Percentiles rank a stretch among this genome's conserved stretches.
Conservation (phyloP, 495 filamentous ascomycete species). For the Lentithecium fluviatile region DNA sequence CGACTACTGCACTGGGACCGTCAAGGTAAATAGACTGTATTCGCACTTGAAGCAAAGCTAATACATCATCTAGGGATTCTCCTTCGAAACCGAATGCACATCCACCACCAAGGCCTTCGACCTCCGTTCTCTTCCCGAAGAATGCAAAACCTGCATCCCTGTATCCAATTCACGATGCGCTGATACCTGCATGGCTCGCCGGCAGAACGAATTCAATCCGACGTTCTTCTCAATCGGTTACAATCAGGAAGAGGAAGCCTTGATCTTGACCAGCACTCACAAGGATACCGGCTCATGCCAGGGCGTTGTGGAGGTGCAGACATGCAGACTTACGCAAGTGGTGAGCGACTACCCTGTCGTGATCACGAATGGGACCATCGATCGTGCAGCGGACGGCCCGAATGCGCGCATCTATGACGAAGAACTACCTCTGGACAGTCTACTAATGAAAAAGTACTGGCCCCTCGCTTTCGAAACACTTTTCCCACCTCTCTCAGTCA, state of each 20-base stretch:
- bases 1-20: conserved; percentile 11
- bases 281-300: conserved; percentile 14
- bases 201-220: conserved; percentile 1
- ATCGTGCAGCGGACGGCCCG: neutral
- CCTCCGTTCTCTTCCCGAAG: conserved; percentile 13
- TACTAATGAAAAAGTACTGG: conserved; percentile 19
- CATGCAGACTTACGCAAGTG: conserved; percentile 11
- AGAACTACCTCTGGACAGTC: conserved; percentile 1
- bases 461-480: conserved; percentile 11
- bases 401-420: conserved; percentile 9
- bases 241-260: conserved; percentile 2
- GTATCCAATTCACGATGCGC: neutral
- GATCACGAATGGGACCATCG: conserved; percentile 16
- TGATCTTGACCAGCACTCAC: conserved; percentile 6
- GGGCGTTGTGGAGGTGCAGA: conserved; percentile 19
- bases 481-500: conserved; percentile 26
- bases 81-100: conserved; percentile 13
- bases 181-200: neutral
- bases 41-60: neutral
- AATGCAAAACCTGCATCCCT: conserved; percentile 14
- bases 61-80: conserved; percentile 11
- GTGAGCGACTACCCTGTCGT: conserved; percentile 3
- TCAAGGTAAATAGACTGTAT: conserved; percentile 19
- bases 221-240: conserved; percentile 25
- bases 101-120: conserved; percentile 10